These are phyloP conservation scores for Phytophthora sansomeana DNA, from an alignment of 352 stramenopile genomes.

Conservation along the genomic window DNA sequence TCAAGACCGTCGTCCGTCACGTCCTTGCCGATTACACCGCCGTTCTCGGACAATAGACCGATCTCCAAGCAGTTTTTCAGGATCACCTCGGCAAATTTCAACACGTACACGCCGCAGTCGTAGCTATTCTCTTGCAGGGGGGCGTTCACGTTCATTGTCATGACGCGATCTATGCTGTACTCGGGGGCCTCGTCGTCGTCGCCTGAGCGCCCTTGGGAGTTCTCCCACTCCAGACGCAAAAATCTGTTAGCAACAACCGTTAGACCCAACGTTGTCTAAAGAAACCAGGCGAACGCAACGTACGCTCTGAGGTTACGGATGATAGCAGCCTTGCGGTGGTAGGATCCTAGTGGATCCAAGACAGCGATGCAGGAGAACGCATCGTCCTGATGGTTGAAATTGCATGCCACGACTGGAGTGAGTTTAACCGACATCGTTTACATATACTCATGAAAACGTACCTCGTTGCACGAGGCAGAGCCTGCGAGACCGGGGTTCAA, in stretches of 20 bases:
- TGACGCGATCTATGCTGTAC: slow-evolving; percentile 50
- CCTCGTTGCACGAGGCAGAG: slow-evolving; percentile 38
- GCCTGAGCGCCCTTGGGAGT: slow-evolving; percentile 20
- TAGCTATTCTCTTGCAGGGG: slow-evolving; percentile 71
- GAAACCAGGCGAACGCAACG: slow-evolving; percentile 8
- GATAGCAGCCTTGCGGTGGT: slow-evolving; percentile 70
- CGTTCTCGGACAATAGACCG: slow-evolving; percentile 26
- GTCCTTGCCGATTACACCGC: slow-evolving; percentile 45
- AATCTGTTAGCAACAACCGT: slow-evolving; percentile 36
- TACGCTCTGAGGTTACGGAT: slow-evolving; percentile 65
- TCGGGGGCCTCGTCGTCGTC: slow-evolving; percentile 19
- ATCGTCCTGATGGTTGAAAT: slow-evolving; percentile 35
- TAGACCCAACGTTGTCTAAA: background rate
- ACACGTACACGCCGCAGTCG: slow-evolving; percentile 73
- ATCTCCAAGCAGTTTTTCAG: slow-evolving; percentile 49
- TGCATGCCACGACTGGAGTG: background rate
- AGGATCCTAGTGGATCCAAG: slow-evolving; percentile 75
- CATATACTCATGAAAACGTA: slow-evolving; percentile 9
- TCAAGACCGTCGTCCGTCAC: slow-evolving; percentile 53
- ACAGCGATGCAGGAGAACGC: slow-evolving; percentile 66
- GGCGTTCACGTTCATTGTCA: slow-evolving; percentile 44
- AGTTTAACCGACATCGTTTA: background rate
- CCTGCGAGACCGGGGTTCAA: slow-evolving; percentile 67
- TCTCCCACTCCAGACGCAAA: slow-evolving; percentile 64
- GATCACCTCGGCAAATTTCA: slow-evolving; percentile 72